These are phyloP conservation scores for Sphagnum contortum DNA, from an alignment of 225 moss, liverwort and hornwort genomes.

Conservation along the genomic window DNA sequence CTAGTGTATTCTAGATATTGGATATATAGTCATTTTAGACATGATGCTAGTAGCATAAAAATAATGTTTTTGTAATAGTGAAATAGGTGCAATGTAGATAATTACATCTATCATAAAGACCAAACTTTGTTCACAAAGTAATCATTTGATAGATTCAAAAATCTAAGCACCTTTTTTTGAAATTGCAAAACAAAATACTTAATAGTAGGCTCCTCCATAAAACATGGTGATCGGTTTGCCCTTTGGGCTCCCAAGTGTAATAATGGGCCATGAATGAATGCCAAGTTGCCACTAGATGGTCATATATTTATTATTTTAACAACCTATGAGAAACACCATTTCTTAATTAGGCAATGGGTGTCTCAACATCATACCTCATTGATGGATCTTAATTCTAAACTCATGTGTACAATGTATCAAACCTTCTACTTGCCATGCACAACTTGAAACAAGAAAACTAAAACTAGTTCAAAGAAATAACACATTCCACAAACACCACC, in stretches of 20 bases:
- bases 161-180: neutral
- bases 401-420: too few relatives aligned
- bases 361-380: neutral
- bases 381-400: too few relatives aligned
- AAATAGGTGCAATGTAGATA: too few relatives aligned
- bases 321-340: slow-evolving; percentile 13
- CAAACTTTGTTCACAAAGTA: too few relatives aligned
- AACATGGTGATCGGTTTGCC: slow-evolving; percentile 81
- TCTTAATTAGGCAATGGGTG: too few relatives aligned
- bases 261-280: slow-evolving; percentile 91
- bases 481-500: neutral
- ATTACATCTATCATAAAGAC: too few relatives aligned
- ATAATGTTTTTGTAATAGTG: too few relatives aligned
- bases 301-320: slow-evolving; percentile 95
- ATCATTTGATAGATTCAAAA: neutral
- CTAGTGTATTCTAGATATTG: too few relatives aligned
- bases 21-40: too few relatives aligned
- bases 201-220: slow-evolving; percentile 76
- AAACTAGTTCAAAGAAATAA: neutral
- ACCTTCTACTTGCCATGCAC: neutral
- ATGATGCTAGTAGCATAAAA: too few relatives aligned
- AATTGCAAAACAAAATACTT: slow-evolving; percentile 27
- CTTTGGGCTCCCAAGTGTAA: slow-evolving; percentile 69
- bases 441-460: neutral
- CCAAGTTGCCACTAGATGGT: slow-evolving; percentile 85